A percentile compares a stretch with the other conserved stretches of the same genome.
These are phyloP conservation scores for Arxiozyma slooffiae DNA, from an alignment of 1,139 yeast genomes.

Conservation along the genomic window DNA sequence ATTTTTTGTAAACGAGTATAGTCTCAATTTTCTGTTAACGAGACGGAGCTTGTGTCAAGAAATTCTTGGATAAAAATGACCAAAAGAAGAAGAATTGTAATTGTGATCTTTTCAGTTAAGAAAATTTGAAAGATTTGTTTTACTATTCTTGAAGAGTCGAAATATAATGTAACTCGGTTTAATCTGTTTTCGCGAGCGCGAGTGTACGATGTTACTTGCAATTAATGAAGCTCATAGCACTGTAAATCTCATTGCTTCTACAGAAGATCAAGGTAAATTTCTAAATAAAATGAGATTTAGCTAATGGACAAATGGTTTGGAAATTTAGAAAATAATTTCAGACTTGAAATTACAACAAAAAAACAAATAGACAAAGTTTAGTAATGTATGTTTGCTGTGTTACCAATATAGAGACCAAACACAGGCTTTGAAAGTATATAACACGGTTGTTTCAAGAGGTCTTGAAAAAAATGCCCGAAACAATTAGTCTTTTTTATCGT, in stretches of 20 bases:
- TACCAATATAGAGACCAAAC: conserved; percentile 53
- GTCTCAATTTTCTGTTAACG: conserved; percentile 51
- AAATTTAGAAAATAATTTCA: conserved; percentile 34
- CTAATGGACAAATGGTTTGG: conserved; percentile 46
- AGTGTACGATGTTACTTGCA: conserved; percentile 21
- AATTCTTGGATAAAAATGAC: conserved; percentile 41
- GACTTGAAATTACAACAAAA: conserved; percentile 23
- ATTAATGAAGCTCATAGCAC: conserved; percentile 12
- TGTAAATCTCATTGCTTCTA: not conserved
- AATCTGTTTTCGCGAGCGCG: conserved; percentile 58
- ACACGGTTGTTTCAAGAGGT: conserved; percentile 19
- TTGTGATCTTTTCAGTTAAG: conserved; percentile 47
- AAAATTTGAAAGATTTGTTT: conserved; percentile 71
- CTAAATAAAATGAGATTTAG: conserved; percentile 2
- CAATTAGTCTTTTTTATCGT: conserved; percentile 25
- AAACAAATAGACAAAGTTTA: conserved; percentile 33
- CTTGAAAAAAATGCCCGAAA: conserved; percentile 8
- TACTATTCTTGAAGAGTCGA: conserved; percentile 42
- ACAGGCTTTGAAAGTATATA: conserved; percentile 11
- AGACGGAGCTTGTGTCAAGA: conserved; percentile 72
- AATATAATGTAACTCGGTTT: conserved; percentile 77
- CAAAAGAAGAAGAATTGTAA: conserved; percentile 32
- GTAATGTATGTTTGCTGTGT: conserved; percentile 49
- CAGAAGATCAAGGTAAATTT: not conserved
- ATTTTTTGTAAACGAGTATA: conserved; percentile 70